Percentiles rank a stretch among this genome's conserved stretches.
These are phyloP conservation scores for Quercus phellos DNA, from an alignment of 331 rosid genomes.

Conservation along the genomic window DNA sequence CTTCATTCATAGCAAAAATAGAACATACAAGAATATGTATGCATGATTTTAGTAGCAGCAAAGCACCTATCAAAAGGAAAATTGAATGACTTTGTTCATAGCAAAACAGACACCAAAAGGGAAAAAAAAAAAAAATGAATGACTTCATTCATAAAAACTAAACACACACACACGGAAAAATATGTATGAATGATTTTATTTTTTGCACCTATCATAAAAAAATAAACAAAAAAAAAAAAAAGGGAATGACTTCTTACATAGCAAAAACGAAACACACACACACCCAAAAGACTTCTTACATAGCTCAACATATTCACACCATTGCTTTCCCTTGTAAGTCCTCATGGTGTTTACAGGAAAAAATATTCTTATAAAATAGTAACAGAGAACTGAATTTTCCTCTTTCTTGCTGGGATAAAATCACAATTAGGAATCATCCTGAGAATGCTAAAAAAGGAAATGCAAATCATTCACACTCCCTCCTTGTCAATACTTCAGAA, in stretches of 20 bases:
- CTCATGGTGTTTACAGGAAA: not conserved
- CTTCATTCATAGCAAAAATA: too few species aligned
- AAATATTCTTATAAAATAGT: not conserved
- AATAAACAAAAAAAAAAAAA: too few species aligned
- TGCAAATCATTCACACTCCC: not conserved
- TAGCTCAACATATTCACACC: not conserved
- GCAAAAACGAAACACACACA: too few species aligned
- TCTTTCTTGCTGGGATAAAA: not conserved
- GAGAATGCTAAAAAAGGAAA: not conserved
- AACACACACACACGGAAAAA: too few species aligned
- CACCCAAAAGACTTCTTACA: not conserved
- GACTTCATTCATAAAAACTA: too few species aligned
- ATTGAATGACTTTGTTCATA: too few species aligned
- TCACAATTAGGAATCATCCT: not conserved
- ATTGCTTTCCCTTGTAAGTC: not conserved
- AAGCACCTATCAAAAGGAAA: too few species aligned
- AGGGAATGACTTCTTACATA: too few species aligned
- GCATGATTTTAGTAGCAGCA: too few species aligned
- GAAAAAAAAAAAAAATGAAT: not conserved
- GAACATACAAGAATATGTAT: too few species aligned
- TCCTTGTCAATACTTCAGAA: not conserved
- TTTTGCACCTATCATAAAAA: too few species aligned
- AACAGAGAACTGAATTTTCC: not conserved
- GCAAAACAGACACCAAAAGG: not conserved
- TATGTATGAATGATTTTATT: too few species aligned